A percentile compares a stretch with the other conserved stretches of the same genome.
phyloP scores from a whole-genome alignment of 2,329 filamentous ascomycete species.

The Orbilia ellipsospora region DNA sequence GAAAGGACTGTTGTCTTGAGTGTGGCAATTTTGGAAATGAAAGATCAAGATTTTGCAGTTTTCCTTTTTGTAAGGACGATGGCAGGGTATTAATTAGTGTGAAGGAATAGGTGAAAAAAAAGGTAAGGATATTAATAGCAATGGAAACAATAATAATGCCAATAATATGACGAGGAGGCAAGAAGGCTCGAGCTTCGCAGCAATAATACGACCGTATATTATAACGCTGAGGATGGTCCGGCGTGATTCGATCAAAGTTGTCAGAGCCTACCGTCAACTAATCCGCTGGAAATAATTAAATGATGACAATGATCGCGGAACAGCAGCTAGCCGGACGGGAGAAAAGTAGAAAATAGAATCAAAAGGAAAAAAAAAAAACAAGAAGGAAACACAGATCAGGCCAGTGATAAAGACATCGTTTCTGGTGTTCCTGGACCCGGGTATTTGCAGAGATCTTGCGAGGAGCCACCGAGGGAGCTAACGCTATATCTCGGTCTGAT shows the following conservation, averaged over 20 bases:
- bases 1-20: slow-evolving; percentile 1
- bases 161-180: slow-evolving; percentile 1
- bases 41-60: slow-evolving; percentile 2
- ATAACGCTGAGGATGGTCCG: not conserved
- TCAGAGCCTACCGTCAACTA: no score
- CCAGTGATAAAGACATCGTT: slow-evolving; percentile 31
- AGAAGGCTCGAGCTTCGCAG: slow-evolving; percentile 10
- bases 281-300: no score
- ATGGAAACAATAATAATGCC: no score
- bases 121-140: no score
- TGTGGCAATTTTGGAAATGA: slow-evolving; percentile 16
- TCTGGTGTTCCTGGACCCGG: slow-evolving; percentile 35
- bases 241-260: not conserved
- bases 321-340: not conserved
- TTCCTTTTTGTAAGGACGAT: slow-evolving; percentile 18
- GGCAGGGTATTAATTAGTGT: slow-evolving; percentile 1
- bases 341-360: not conserved
- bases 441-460: slow-evolving; percentile 40
- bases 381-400: slow-evolving; percentile 25
- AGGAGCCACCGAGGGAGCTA: slow-evolving; percentile 7
- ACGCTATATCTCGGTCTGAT: no score
- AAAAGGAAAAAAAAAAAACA: slow-evolving; percentile 7
- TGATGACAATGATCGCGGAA: not conserved
- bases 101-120: slow-evolving; percentile 13
- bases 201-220: not conserved